These are phyloP conservation scores for Grosmannia serpens DNA, from an alignment of 2,329 filamentous ascomycete genomes.

Conservation along the genomic window DNA sequence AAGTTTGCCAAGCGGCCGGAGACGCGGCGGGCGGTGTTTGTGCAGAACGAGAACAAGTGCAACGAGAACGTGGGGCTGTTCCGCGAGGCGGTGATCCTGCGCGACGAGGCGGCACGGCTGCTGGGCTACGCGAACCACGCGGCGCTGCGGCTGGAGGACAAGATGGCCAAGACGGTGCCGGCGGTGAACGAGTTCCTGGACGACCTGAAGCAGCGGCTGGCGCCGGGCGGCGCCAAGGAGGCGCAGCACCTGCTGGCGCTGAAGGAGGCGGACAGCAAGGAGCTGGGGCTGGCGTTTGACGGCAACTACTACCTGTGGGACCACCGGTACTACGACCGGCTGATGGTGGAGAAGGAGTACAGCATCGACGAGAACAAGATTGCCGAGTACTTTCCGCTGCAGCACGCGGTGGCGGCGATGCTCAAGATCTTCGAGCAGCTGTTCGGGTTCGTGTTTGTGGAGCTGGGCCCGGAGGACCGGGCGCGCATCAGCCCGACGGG, in stretches of 20 bases:
- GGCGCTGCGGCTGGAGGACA: conserved; percentile 64
- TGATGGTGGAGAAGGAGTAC: conserved; percentile 72
- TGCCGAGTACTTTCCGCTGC: conserved; percentile 73
- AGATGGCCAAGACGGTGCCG: conserved; percentile 71
- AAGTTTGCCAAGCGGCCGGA: conserved; percentile 66
- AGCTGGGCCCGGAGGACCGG: conserved; percentile 56
- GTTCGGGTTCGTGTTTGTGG: conserved; percentile 68
- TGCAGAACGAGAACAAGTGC: conserved; percentile 73
- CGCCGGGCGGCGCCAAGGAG: conserved; percentile 60
- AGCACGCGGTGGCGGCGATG: conserved; percentile 65
- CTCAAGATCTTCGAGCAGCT: conserved; percentile 73
- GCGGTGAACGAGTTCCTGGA: conserved; percentile 62
- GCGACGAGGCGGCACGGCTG: conserved; percentile 67
- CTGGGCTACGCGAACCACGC: conserved; percentile 70
- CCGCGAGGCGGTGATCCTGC: conserved; percentile 60
- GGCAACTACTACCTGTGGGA: conserved; percentile 76
- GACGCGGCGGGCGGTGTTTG: conserved; percentile 56
- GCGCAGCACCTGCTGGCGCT: conserved; percentile 57
- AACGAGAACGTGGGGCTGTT: conserved; percentile 64
- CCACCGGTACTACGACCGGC: conserved; percentile 64
- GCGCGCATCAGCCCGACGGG: conserved; percentile 53
- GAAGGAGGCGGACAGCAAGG: conserved; percentile 58
- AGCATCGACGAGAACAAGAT: conserved; percentile 70
- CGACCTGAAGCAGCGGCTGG: conserved; percentile 56
- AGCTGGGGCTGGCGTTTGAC: conserved; percentile 47